A percentile compares a stretch with the other conserved stretches of the same genome.
These are phyloP conservation scores for Hypholoma sublateritium DNA, from an alignment of 768 basidiomycete genomes.

Conservation along the genomic window DNA sequence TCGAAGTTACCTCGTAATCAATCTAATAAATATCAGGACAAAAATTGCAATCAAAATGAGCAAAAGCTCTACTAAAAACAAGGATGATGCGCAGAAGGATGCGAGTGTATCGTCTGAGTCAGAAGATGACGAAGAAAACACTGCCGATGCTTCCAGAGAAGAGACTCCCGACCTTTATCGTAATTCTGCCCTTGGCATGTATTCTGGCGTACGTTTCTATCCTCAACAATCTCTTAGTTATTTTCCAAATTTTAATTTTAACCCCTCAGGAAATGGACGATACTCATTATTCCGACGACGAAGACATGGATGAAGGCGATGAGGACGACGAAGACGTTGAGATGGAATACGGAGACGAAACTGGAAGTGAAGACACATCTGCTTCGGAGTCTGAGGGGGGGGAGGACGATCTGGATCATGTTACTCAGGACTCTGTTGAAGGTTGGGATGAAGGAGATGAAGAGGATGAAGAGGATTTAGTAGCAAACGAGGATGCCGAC, in stretches of 20 bases:
- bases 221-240: slow-evolving; percentile 2
- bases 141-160: slow-evolving; percentile 56
- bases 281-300: slow-evolving; percentile 63
- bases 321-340: slow-evolving; percentile 84
- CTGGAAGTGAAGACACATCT: slow-evolving; percentile 80
- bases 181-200: slow-evolving; percentile 96
- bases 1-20: background rate
- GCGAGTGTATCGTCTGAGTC: slow-evolving; percentile 47
- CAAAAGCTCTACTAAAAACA: slow-evolving; percentile 64
- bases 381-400: slow-evolving; percentile 70
- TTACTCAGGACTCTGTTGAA: slow-evolving; percentile 54
- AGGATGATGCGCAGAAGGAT: slow-evolving; percentile 55
- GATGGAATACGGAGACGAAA: slow-evolving; percentile 84
- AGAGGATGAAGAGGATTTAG: slow-evolving; percentile 66
- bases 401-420: slow-evolving; percentile 63
- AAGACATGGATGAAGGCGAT: slow-evolving; percentile 81
- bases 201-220: slow-evolving; percentile 68
- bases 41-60: slow-evolving; percentile 99
- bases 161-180: slow-evolving; percentile 94
- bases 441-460: slow-evolving; percentile 71
- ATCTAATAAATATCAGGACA: slow-evolving; percentile 51
- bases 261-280: slow-evolving; percentile 80
- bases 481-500: slow-evolving; percentile 50
- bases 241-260: slow-evolving; percentile 1
- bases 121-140: slow-evolving; percentile 61